Evolutionary conservation across 2,329 filamentous ascomycete genomes (phyloP).

Genomic region (Hymenoscyphus salicellus): DNA sequence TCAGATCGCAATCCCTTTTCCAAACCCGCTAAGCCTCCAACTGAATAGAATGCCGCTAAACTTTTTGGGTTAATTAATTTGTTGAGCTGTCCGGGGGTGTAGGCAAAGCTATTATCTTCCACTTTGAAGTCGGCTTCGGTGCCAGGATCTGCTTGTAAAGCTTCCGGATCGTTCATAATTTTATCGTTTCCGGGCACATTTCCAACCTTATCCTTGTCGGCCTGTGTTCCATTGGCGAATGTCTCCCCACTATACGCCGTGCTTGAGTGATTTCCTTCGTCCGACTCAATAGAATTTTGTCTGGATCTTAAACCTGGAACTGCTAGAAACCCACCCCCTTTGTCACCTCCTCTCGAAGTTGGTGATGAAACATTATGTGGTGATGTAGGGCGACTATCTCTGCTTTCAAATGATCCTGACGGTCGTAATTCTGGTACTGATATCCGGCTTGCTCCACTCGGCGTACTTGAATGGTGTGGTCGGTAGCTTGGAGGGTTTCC

Average conservation of each 20-base stretch:
- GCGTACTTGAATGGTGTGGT: conserved; percentile 27
- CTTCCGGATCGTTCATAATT: conserved; percentile 51
- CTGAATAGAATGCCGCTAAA: conserved; percentile 67
- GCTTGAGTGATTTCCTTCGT: conserved; percentile 52
- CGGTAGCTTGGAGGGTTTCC: conserved; percentile 13
- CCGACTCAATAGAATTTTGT: conserved; percentile 63
- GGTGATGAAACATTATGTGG: conserved; percentile 67
- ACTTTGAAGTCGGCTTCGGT: conserved; percentile 68
- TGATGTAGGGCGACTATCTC: conserved; percentile 61
- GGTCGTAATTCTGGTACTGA: conserved; percentile 48
- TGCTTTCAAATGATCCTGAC: conserved; percentile 56
- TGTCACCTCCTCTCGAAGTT: conserved; percentile 48
- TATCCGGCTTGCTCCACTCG: conserved; percentile 30
- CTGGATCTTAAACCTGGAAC: conserved; percentile 62
- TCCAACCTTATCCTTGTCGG: conserved; percentile 41
- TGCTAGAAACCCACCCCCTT: conserved; percentile 53
- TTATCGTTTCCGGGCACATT: conserved; percentile 41
- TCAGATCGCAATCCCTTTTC: conserved; percentile 71
- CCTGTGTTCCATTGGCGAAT: conserved; percentile 44
- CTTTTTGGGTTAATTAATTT: conserved; percentile 81
- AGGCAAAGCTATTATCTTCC: conserved; percentile 68
- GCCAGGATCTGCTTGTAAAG: conserved; percentile 59
- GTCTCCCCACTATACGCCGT: conserved; percentile 39
- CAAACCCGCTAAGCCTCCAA: conserved; percentile 70
- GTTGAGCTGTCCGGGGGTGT: conserved; percentile 67